These are phyloP conservation scores for Aeschynomene evenia DNA, from an alignment of 306 rosid species.

Conservation along the genomic window DNA sequence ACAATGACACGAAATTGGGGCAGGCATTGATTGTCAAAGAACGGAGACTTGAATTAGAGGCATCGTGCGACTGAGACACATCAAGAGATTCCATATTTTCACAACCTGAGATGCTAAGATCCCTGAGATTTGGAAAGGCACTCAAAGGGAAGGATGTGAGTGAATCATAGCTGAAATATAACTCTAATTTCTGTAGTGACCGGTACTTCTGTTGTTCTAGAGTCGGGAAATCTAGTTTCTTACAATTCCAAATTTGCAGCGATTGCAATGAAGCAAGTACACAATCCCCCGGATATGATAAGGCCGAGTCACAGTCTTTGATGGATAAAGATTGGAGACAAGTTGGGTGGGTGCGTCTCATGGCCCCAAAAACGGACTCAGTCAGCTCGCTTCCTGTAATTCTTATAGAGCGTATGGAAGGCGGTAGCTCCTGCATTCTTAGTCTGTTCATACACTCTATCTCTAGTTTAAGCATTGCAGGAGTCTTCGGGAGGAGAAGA, in stretches of 20 bases:
- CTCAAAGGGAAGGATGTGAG: neutral
- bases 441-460: neutral
- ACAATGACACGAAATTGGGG: neutral
- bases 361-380: neutral
- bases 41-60: neutral
- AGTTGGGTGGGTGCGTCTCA: neutral
- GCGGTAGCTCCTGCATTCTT: neutral
- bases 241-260: too few relatives aligned
- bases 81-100: neutral
- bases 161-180: too few relatives aligned
- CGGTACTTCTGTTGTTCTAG: too few relatives aligned
- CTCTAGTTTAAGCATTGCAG: neutral
- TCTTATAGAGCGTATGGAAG: neutral
- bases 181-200: too few relatives aligned
- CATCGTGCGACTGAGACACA: neutral
- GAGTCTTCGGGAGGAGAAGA: neutral
- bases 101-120: neutral
- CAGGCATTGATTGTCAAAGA: accelerated
- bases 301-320: too few relatives aligned
- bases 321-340: too few relatives aligned
- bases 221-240: too few relatives aligned
- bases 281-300: too few relatives aligned
- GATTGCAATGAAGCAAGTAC: too few relatives aligned
- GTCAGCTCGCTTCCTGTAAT: neutral
- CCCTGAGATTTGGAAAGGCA: neutral